Conservation (phyloP, 495 filamentous ascomycete species). For the Daldinia grandis region DNA sequence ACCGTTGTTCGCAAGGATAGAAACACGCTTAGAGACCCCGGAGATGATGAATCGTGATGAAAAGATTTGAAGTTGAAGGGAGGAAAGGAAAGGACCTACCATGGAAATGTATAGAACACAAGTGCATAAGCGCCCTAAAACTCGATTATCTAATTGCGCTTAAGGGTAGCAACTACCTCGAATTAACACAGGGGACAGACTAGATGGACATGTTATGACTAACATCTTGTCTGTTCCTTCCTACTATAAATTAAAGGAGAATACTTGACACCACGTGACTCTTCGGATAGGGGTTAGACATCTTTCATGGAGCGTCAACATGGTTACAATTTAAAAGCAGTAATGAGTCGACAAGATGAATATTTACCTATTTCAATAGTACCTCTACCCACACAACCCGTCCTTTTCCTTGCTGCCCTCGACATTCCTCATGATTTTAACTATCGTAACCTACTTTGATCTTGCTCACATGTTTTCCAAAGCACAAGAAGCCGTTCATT, state of each 20-base stretch:
- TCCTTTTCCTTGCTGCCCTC: conserved; percentile 1
- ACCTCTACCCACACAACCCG: conserved; percentile 1
- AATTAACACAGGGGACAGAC: background rate
- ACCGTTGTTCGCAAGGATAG: background rate
- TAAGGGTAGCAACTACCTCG: conserved; percentile 4
- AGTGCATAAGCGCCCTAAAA: background rate
- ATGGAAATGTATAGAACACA: background rate
- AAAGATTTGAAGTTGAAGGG: background rate
- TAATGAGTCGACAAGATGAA: background rate
- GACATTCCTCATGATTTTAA: background rate
- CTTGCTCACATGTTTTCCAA: background rate
- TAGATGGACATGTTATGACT: background rate
- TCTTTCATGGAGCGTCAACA: background rate
- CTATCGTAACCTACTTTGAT: conserved; percentile 1
- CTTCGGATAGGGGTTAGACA: conserved; percentile 5
- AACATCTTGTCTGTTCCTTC: conserved; percentile 3
- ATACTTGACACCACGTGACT: conserved; percentile 2
- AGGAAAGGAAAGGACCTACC: background rate
- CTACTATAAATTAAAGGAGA: background rate
- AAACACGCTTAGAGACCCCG: background rate
- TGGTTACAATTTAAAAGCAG: background rate
- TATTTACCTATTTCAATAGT: conserved; percentile 3
- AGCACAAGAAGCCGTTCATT: no score
- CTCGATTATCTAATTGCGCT: background rate
- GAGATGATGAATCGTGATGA: background rate